A percentile compares a stretch with the other conserved stretches of the same genome.
Conservation (phyloP, 139 green algal species). For the Nannochloris sp. region DNA sequence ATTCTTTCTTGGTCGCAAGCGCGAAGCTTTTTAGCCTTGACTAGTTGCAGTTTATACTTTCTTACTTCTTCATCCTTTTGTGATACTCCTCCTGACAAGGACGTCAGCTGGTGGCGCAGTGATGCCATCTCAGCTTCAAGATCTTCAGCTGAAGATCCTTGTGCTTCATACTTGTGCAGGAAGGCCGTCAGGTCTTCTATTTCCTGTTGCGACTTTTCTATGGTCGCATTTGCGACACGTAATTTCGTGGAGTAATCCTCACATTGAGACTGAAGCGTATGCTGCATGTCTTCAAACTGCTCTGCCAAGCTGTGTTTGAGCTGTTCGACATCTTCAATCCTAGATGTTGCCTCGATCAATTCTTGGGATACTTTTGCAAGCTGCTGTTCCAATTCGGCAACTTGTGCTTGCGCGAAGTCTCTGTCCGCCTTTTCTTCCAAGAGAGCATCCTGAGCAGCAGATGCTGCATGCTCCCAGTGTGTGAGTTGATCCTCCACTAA, state of each 20-base stretch:
- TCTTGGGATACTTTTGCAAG: neutral
- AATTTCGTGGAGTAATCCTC: neutral
- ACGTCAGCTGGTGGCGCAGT: neutral
- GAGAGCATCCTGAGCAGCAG: neutral
- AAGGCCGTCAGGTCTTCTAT: neutral
- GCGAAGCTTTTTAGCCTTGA: slow-evolving; percentile 14
- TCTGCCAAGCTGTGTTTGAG: neutral
- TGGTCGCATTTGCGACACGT: neutral
- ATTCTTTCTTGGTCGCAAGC: slow-evolving; percentile 7
- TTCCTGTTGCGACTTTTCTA: neutral
- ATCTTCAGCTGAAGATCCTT: neutral
- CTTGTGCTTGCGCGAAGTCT: neutral
- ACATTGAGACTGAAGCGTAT: neutral
- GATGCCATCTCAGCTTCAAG: neutral
- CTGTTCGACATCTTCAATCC: neutral
- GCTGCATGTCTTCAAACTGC: neutral
- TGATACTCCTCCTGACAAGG: neutral
- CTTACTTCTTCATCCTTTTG: slow-evolving; percentile 12
- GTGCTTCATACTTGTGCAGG: neutral
- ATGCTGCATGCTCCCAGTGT: neutral
- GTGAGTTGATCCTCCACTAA: neutral
- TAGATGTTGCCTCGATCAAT: neutral
- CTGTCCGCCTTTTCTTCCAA: neutral
- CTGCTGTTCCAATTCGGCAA: neutral
- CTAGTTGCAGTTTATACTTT: slow-evolving; percentile 12